Percentiles rank a stretch among this genome's conserved stretches.
Evolutionary conservation across 1,284 basidiomycete species (phyloP).

Genomic region (Ustilago lituana): DNA sequence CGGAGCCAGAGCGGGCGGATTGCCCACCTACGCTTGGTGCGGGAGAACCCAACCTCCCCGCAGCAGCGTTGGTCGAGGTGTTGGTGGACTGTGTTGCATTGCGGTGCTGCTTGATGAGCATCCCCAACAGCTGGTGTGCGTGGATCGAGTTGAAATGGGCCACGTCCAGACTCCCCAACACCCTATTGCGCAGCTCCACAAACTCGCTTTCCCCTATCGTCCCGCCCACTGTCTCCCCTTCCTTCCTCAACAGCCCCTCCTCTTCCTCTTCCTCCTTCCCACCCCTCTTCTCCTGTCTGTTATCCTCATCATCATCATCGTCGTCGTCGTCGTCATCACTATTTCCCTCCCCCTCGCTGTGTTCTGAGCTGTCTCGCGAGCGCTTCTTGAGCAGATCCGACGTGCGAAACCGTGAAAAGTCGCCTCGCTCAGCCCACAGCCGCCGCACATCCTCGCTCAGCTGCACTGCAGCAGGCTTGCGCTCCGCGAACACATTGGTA

Average conservation of each 20-base stretch:
- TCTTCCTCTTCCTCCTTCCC: neutral
- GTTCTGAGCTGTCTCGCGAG: neutral
- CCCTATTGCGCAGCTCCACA: conserved; percentile 37
- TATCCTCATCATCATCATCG: conserved; percentile 9
- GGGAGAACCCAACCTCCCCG: conserved; percentile 24
- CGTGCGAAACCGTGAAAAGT: conserved; percentile 45
- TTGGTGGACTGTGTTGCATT: neutral
- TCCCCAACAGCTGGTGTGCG: conserved; percentile 54
- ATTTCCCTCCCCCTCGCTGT: too few relatives aligned
- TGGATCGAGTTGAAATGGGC: conserved; percentile 58
- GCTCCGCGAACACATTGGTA: conserved; percentile 20
- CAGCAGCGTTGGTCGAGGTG: neutral
- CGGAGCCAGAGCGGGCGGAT: conserved; percentile 17
- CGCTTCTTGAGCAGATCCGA: conserved; percentile 11
- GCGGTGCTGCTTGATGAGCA: conserved; percentile 49
- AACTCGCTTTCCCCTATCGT: conserved; percentile 57
- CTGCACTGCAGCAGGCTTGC: conserved; percentile 7
- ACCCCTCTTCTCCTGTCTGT: neutral
- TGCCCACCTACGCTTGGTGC: conserved; percentile 23
- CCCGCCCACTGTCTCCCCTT: conserved; percentile 18
- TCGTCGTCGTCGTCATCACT: neutral
- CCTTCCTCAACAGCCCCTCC: conserved; percentile 6
- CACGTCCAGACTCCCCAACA: conserved; percentile 49
- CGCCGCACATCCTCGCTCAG: conserved; percentile 35
- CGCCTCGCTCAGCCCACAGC: conserved; percentile 59